phyloP scores from a whole-genome alignment of 106 monocot species.

The Gastrodia elata region DNA sequence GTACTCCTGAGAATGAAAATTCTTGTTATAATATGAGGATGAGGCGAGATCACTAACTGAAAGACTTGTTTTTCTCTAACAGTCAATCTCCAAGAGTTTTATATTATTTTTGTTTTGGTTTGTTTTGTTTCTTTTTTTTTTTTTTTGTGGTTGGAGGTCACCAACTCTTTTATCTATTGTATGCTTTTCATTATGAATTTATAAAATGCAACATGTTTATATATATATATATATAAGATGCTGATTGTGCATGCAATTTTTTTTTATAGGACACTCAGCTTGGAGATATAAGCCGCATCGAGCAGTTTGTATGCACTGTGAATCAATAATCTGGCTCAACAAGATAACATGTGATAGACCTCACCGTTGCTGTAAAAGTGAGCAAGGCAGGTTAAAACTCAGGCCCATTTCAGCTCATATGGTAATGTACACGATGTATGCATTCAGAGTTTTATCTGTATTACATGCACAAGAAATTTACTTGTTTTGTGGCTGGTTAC shows the following conservation, averaged over 20 bases:
- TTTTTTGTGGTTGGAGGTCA: too few relatives aligned
- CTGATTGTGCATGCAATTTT: not conserved
- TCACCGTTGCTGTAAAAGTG: conserved; percentile 21
- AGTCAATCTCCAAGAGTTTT: too few relatives aligned
- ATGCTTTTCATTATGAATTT: too few relatives aligned
- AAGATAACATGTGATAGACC: conserved; percentile 13
- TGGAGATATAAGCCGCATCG: conserved; percentile 26
- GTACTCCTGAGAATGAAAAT: too few relatives aligned
- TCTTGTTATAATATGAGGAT: too few relatives aligned
- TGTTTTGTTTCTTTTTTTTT: too few relatives aligned
- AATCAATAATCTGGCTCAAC: conserved; percentile 39
- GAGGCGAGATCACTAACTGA: too few relatives aligned
- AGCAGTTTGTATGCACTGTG: conserved; percentile 33
- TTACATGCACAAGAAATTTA: not conserved
- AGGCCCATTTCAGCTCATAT: conserved; percentile 23
- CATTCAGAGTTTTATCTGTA: not conserved
- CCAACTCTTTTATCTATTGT: too few relatives aligned
- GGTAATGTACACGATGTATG: conserved; percentile 15
- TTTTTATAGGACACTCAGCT: conserved; percentile 23
- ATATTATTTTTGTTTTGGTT: too few relatives aligned
- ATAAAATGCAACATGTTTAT: too few relatives aligned
- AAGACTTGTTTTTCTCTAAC: too few relatives aligned
- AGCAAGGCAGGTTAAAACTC: conserved; percentile 17
- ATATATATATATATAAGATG: too few relatives aligned
- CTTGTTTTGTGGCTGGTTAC: not conserved